Percentiles rank a stretch among this genome's conserved stretches.
phyloP scores from a whole-genome alignment of 179 eudicot species.

The Camellia oleifera region DNA sequence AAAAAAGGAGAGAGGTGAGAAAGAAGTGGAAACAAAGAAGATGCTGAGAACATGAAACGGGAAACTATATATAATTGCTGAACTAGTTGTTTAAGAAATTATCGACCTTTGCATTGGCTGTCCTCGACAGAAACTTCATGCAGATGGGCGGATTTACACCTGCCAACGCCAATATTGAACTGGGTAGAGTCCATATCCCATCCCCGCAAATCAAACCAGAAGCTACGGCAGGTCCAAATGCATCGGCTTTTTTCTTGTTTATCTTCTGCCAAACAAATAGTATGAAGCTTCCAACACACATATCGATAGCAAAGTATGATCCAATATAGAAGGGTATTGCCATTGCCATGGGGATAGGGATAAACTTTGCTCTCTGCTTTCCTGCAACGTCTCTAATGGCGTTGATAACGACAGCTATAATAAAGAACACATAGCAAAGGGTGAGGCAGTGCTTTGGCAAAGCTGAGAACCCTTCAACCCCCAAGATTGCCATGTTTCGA shows the following conservation, averaged over 20 bases:
- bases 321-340: slow-evolving; percentile 38
- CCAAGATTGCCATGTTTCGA: slow-evolving; percentile 21
- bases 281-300: slow-evolving; percentile 33
- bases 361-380: slow-evolving; percentile 10
- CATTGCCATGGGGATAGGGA: slow-evolving; percentile 40
- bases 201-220: slow-evolving; percentile 37
- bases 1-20: not conserved
- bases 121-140: slow-evolving; percentile 48
- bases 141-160: slow-evolving; percentile 40
- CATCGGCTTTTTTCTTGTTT: slow-evolving; percentile 24
- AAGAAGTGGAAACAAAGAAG: not conserved
- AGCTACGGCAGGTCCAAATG: slow-evolving; percentile 30
- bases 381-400: slow-evolving; percentile 20
- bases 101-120: slow-evolving; percentile 25
- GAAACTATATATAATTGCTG: not conserved
- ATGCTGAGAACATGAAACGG: not conserved
- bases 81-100: slow-evolving; percentile 6
- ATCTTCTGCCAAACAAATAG: slow-evolving; percentile 21
- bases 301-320: slow-evolving; percentile 30
- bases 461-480: slow-evolving; percentile 27
- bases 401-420: slow-evolving; percentile 14
- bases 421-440: slow-evolving; percentile 22
- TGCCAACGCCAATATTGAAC: slow-evolving; percentile 20
- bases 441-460: slow-evolving; percentile 26
- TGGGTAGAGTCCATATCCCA: slow-evolving; percentile 33